phyloP scores from a whole-genome alignment of 176 grass and related monocot species.

The maize (Zea mays) region DNA sequence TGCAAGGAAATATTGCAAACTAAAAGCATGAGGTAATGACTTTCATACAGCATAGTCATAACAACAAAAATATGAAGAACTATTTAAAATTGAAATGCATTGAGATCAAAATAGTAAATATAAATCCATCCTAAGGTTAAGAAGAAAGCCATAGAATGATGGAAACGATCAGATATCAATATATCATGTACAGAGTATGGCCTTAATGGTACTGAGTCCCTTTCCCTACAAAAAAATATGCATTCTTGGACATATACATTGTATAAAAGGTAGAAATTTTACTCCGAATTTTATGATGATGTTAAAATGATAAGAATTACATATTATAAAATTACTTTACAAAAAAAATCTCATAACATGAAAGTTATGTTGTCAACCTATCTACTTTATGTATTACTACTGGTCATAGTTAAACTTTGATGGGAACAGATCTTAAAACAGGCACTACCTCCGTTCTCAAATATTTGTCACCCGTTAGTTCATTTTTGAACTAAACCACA shows the following conservation, averaged over 20 bases:
- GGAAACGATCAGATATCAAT: not conserved
- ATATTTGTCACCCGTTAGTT: too few relatives aligned
- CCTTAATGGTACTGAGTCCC: not conserved
- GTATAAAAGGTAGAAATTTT: not conserved
- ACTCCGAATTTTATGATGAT: not conserved
- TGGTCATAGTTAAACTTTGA: too few relatives aligned
- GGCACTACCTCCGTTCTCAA: too few relatives aligned
- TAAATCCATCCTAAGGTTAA: not conserved
- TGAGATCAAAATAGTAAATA: constrained; percentile 3
- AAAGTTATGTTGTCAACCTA: too few relatives aligned
- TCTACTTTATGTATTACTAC: too few relatives aligned
- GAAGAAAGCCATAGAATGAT: not conserved
- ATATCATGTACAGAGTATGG: not conserved
- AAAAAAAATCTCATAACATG: too few relatives aligned
- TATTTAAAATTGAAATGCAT: not conserved
- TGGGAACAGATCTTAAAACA: too few relatives aligned
- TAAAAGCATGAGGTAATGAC: not conserved
- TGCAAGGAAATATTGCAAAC: constrained; percentile 12
- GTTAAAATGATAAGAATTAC: not conserved
- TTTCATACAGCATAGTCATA: constrained; percentile 1
- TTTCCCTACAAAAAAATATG: not conserved
- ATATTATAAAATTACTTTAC: not conserved
- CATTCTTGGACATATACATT: not conserved
- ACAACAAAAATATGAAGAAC: not conserved
- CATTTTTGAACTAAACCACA: too few relatives aligned